Base-by-base conservation (phyloP, 208 protist species). In the Acanthamoeba lenticulata region DNA sequence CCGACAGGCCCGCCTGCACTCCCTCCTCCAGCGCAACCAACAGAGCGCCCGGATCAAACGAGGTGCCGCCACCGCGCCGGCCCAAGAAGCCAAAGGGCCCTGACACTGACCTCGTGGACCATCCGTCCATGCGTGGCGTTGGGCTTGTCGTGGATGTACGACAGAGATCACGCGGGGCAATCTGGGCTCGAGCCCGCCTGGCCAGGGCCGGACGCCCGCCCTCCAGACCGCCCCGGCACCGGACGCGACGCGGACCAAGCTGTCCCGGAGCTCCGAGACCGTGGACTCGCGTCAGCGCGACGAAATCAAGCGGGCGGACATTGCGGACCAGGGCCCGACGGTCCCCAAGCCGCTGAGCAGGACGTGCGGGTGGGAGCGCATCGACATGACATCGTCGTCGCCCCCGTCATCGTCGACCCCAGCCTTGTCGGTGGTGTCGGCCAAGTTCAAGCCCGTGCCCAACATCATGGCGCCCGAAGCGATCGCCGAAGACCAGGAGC, bases 401-500 rank as follows among this genome's bases (percentile, higher is more conserved):
- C n/a, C n/a, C n/a, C n/a, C n/a, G n/a, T n/a, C n/a, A n/a, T n/a
- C n/a, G n/a, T n/a, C n/a, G n/a, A n/a, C n/a, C n/a, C n/a, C n/a
- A n/a, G n/a, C n/a, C n/a, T n/a, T n/a, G n/a, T n/a, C n/a, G n/a
- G n/a, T 57, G 62, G 15, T 21, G 13, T 15, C 1, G 72, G 72
- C 36, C 7, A 27, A 81, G 11, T 3, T 6, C 36, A 49, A 49
- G 27, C 7, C 1, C 1, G 1, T 15, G 72, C 21, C 72, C 1
- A 27, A 36, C 72, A 3, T 69, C 49, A 57, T 32, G n/a, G n/a
- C 62, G n/a, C 29, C 62, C 9, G 29, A 15, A 7, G 62, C 7
- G 11, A 19, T 81, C 42, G 72, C 72, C 7, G 72, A 81, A n/a
- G 72, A 81, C 27, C 72, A 81, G 72, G 83, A 90, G 42, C 36